A percentile compares a stretch with the other conserved stretches of the same genome.
Evolutionary conservation across 2,329 filamentous ascomycete species (phyloP).

Genomic region (Arthrinium puccinioides): DNA sequence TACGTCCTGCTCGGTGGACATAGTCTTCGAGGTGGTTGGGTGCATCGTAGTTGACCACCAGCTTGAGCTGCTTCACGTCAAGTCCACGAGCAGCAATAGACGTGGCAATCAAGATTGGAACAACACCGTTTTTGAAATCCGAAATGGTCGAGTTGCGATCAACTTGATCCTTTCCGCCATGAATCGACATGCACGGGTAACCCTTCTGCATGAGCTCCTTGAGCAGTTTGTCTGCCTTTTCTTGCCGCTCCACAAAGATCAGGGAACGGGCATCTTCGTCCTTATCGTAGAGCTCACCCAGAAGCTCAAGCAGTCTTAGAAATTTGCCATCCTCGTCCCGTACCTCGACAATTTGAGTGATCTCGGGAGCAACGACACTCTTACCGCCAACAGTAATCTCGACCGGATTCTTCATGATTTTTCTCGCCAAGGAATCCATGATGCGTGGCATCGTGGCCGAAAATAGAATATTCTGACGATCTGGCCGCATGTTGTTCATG

Average conservation of each 20-base stretch:
- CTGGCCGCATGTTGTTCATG: constrained; percentile 81
- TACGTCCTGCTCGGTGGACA: constrained; percentile 88
- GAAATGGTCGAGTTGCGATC: constrained; percentile 88
- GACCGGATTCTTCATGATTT: constrained; percentile 76
- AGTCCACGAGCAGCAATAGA: constrained; percentile 92
- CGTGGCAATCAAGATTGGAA: constrained; percentile 87
- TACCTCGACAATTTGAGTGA: constrained; percentile 88
- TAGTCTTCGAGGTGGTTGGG: constrained; percentile 96
- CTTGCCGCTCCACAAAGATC: constrained; percentile 88
- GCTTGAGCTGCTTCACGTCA: constrained; percentile 91
- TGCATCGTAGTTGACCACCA: constrained; percentile 92
- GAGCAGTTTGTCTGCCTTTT: constrained; percentile 75
- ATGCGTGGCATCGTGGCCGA: constrained; percentile 97
- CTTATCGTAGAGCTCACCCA: constrained; percentile 77
- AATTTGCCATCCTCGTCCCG: constrained; percentile 80
- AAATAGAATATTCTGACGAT: constrained; percentile 90
- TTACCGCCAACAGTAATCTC: constrained; percentile 89
- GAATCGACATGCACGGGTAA: constrained; percentile 88
- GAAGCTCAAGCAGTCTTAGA: constrained; percentile 70
- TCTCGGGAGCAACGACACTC: constrained; percentile 82
- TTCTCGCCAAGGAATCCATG: constrained; percentile 84
- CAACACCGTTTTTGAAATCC: constrained; percentile 86
- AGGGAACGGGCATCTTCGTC: constrained; percentile 87
- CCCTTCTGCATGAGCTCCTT: constrained; percentile 76
- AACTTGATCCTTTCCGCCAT: constrained; percentile 88